Percentiles rank a stretch among this genome's conserved stretches.
Evolutionary conservation across 805 yeast species (phyloP).

Genomic region (Cyberlindnera samutprakarnensis): DNA sequence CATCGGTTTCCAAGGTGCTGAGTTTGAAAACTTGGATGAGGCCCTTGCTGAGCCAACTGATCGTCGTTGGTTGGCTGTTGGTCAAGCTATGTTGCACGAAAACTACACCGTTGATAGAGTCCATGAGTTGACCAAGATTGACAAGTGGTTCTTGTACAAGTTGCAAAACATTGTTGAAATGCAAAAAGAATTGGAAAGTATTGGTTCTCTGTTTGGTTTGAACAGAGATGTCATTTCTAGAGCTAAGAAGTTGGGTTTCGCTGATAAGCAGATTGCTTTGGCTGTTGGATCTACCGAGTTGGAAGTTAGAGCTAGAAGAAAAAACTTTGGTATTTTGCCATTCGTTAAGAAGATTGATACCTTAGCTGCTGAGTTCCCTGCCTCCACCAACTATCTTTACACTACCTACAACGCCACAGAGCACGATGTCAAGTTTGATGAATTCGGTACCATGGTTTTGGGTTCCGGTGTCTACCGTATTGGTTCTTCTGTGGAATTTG

Average conservation of each 20-base stretch:
- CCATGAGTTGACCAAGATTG: constrained; percentile 88
- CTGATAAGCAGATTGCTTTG: constrained; percentile 85
- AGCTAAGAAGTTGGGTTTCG: constrained; percentile 91
- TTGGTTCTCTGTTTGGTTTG: constrained; percentile 50
- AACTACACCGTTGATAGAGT: constrained; percentile 86
- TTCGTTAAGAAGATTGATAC: constrained; percentile 97
- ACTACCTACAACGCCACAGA: constrained; percentile 90
- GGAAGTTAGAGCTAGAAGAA: constrained; percentile 77
- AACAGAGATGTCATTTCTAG: constrained; percentile 63
- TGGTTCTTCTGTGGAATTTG: constrained; percentile 97
- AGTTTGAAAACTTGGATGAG: constrained; percentile 68
- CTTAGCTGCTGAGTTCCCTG: constrained; percentile 98
- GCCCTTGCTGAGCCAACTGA: constrained; percentile 84
- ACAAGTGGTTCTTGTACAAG: constrained; percentile 92
- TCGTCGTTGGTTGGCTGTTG: constrained; percentile 96
- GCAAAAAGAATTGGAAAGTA: constrained; percentile 71
- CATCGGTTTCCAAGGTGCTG: constrained; percentile 87
- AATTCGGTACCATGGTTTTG: constrained; percentile 86
- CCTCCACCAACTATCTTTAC: constrained; percentile 90
- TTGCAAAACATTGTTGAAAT: constrained; percentile 86
- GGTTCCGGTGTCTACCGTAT: constrained; percentile 99
- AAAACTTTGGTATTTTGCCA: constrained; percentile 73
- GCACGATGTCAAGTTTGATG: constrained; percentile 79
- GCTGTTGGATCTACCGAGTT: constrained; percentile 69
- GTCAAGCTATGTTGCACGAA: constrained; percentile 91